These are phyloP conservation scores for Tulasnella sp. DNA, from an alignment of 768 basidiomycete species.

Conservation along the genomic window DNA sequence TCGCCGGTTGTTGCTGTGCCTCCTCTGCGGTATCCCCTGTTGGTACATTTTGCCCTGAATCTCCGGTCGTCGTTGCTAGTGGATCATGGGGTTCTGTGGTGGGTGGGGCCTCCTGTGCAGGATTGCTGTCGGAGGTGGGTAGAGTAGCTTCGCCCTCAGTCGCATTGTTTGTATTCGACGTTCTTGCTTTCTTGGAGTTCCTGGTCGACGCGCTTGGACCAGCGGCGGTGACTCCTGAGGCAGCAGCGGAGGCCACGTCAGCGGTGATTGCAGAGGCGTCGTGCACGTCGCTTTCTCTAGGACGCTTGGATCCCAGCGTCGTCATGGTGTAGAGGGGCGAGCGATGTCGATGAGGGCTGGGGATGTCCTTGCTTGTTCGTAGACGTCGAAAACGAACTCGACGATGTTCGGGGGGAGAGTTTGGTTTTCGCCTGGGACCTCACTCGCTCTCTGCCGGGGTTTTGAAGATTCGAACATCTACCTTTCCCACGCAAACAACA, in stretches of 20 bases:
- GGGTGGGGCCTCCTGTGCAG: neutral
- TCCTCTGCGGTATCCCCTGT: neutral
- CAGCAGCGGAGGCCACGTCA: slow-evolving; percentile 15
- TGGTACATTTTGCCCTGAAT: neutral
- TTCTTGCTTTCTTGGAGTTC: neutral
- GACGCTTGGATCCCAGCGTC: slow-evolving; percentile 11
- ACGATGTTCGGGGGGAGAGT: slow-evolving; percentile 9
- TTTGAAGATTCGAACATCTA: slow-evolving; percentile 6
- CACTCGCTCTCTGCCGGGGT: slow-evolving; percentile 1
- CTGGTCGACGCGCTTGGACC: slow-evolving; percentile 1
- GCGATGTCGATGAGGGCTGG: slow-evolving; percentile 12
- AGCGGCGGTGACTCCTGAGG: neutral
- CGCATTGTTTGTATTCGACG: slow-evolving; percentile 12
- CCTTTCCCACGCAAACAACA: neutral
- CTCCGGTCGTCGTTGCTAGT: neutral
- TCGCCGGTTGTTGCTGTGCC: neutral
- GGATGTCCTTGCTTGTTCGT: neutral
- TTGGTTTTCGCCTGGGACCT: slow-evolving; percentile 1
- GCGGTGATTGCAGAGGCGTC: neutral
- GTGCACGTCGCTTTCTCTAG: slow-evolving; percentile 16
- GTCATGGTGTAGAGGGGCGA: neutral
- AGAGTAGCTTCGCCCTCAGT: neutral
- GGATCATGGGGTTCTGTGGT: neutral
- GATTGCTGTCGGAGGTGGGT: neutral
- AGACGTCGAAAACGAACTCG: neutral